Evolutionary conservation across 2,329 filamentous ascomycete genomes (phyloP), one percentile per base, ranked within the genome.

Genomic region (Diaporthe sp.): DNA sequence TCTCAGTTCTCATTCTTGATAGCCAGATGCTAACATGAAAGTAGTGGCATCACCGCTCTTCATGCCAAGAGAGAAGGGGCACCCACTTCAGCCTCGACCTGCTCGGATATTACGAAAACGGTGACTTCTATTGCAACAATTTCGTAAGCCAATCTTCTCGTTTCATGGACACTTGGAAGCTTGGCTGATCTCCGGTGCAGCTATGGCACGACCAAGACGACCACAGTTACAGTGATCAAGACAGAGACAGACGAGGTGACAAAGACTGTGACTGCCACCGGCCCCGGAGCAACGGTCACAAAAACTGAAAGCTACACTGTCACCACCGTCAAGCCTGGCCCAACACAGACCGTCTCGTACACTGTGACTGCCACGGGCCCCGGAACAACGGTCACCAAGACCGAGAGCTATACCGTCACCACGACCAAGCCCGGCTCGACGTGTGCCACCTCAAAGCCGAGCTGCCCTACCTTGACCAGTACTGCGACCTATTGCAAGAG

Each of bases 401-500:
- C 53, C 13, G 71, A 72, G 31, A 72, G 39, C 39, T 51, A 72
- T 17, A 72, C 71, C 5, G 12, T 61, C n/a, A 72, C 71, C 25
- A 61, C 55, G 28, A 72, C 71, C 39, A 51, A 61, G 57, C 55
- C 53, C 28, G 55, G 28, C 6, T 20, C 44, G 51, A 72, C 55
- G 13, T 60, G 53, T 39, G 44, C 25, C 15, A 51, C 71, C 12
- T 39, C 53, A 8, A 61, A 49, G 71, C 53, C 71, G 2, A 51
- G 9, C 71, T 72, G 71, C 15, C 44, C 71, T 25, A 72, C 71
- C 22, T 17, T 72, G 44, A 72, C 71, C 22, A 61, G 55, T 12
- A 72, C 71, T 10, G 71, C 71, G 4, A 61, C 71, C 9, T 72
- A 63, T 31, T 72, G 71, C 44, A 72, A 72, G 71, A 61, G 55